These are phyloP conservation scores for Amphibolis antarctica DNA, from an alignment of 106 monocot species.

Conservation along the genomic window DNA sequence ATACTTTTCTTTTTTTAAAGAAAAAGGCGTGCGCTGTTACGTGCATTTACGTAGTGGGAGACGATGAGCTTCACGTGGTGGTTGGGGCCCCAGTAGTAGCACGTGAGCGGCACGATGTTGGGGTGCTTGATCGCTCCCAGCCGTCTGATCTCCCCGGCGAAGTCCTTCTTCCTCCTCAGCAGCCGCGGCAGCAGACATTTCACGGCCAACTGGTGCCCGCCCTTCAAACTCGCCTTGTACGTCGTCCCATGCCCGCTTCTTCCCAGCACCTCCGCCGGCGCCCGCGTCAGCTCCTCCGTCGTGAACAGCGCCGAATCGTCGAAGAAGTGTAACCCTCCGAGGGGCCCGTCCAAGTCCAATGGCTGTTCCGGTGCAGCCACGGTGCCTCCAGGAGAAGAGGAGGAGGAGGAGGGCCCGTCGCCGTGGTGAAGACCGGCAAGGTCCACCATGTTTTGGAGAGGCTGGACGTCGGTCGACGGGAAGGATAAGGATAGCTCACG, in stretches of 20 bases:
- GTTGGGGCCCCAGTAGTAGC: slow-evolving; percentile 78
- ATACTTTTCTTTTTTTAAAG: too few species aligned
- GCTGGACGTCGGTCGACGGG: too few species aligned
- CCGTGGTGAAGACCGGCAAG: neutral
- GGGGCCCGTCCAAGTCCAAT: slow-evolving; percentile 36
- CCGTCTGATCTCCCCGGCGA: slow-evolving; percentile 69
- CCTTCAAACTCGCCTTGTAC: slow-evolving; percentile 70
- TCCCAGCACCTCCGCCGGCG: slow-evolving; percentile 81
- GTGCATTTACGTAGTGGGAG: slow-evolving; percentile 65
- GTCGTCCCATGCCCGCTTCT: slow-evolving; percentile 89
- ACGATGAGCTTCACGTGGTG: slow-evolving; percentile 75
- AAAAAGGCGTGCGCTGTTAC: too few species aligned
- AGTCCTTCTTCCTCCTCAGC: slow-evolving; percentile 68
- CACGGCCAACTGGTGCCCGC: slow-evolving; percentile 58
- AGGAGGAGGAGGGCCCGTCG: slow-evolving; percentile 4
- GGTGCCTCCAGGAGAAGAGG: neutral
- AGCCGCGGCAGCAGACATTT: slow-evolving; percentile 82
- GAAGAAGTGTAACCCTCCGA: slow-evolving; percentile 72
- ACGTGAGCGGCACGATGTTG: slow-evolving; percentile 61
- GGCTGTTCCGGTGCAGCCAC: slow-evolving; percentile 2
- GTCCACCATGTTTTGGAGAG: too few species aligned
- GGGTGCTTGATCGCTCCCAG: slow-evolving; percentile 62
- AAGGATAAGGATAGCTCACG: too few species aligned
- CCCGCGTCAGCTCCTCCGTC: slow-evolving; percentile 62
- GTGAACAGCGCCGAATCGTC: slow-evolving; percentile 55